Evolutionary conservation across 192 early-diverging fungal genomes (phyloP).

Genomic region (Coemansia sp.): DNA sequence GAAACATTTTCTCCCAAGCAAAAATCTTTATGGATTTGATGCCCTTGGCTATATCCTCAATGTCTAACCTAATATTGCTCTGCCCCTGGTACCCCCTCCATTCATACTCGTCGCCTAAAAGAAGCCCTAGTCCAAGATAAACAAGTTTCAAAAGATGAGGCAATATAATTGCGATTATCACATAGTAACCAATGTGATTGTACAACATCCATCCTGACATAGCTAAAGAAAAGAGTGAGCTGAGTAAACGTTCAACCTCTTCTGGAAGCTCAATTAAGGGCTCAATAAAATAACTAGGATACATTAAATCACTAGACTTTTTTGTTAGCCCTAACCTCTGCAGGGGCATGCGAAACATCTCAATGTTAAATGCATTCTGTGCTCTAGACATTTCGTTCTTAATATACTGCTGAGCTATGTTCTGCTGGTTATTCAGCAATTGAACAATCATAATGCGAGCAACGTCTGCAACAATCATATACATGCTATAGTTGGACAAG

Average conservation of each 20-base stretch:
- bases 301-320: not conserved
- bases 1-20: slow-evolving; percentile 1
- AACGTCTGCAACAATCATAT: slow-evolving; percentile 15
- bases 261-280: not conserved
- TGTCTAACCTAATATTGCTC: not conserved
- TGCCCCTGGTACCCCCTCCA: not conserved
- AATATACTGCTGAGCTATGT: not conserved
- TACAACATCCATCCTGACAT: slow-evolving; percentile 18
- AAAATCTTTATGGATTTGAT: not conserved
- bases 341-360: slow-evolving; percentile 34
- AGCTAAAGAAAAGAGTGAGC: not conserved
- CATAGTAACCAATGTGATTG: slow-evolving; percentile 25
- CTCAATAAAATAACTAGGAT: not conserved
- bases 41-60: not conserved
- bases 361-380: not conserved
- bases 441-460: not conserved
- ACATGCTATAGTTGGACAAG: slow-evolving; percentile 14
- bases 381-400: not conserved
- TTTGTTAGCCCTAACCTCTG: slow-evolving; percentile 9
- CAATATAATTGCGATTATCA: slow-evolving; percentile 9
- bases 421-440: slow-evolving; percentile 1
- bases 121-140: not conserved
- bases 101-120: slow-evolving; percentile 1
- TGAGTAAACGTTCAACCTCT: not conserved
- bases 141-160: slow-evolving; percentile 7